Base-by-base conservation (phyloP, 495 filamentous ascomycete genomes). In the Neurospora sp. region DNA sequence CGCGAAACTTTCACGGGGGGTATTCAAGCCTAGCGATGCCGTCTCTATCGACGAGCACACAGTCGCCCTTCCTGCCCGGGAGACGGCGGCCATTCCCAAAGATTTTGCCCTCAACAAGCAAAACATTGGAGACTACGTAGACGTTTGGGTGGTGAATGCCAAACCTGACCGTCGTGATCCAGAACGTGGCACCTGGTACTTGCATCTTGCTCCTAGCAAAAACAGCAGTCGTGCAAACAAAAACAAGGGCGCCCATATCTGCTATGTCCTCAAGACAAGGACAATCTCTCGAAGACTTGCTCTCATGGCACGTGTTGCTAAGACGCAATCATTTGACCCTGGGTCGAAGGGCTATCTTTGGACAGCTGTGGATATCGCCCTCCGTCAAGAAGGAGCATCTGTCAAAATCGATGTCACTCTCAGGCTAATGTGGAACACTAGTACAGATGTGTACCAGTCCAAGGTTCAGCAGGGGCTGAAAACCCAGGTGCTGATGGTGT, bases 31-130 rank as follows among this genome's bases (percentile, higher is more conserved):
- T 21, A n/a, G 39, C 13, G 72, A 73, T 39, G 70, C 74, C 1
- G 75, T 81, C n/a, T 77, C 75, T 37, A 72, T 81, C 17, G 79
- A 74, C 8, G 78, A 76, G 19, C 71, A 80, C 54, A 37, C 69
- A 9, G 24, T 80, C 6, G 72, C 39, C 28, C 71, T 78, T 31
- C 74, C 71, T 10, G 19, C 8, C 9, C 9, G 38, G 0, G 70
- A 70, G 9, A 69, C 72, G 0, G 28, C 69, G 31, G 10, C 34
- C 1, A 43, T 39, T n/a, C 21, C 38, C 39, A 70, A 77, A 2
- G 40, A 5, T 17, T 4, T 31, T 39, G n/a, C 5, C 2, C 45
- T 71, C 19, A 38, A 39, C 4, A 66, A 73, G n/a, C 73, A 45
- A 15, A 71, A 79, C 37, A 71, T 74, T 3, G 76, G 75, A 13